Evolutionary conservation across 2,329 filamentous ascomycete species (phyloP).

Genomic region (Keithomyces neogunnii): DNA sequence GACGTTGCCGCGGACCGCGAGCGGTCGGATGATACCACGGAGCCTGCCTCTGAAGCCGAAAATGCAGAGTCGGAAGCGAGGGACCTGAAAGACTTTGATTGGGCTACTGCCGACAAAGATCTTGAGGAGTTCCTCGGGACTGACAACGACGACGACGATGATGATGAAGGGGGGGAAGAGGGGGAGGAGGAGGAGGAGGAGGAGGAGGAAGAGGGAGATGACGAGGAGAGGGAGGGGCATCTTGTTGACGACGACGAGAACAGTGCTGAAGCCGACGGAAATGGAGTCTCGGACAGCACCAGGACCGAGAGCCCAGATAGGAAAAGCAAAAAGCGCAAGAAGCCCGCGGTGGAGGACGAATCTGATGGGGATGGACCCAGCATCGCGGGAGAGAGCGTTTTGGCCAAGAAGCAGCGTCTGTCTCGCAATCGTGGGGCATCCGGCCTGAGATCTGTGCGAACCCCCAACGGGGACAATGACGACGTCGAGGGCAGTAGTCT

Average conservation of each 20-base stretch:
- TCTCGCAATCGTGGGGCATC: conserved; percentile 37
- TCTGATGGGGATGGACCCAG: conserved; percentile 23
- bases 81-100: conserved; percentile 50
- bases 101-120: conserved; percentile 38
- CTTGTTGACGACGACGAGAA: conserved; percentile 7
- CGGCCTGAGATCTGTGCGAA: conserved; percentile 36
- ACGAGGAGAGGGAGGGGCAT: conserved; percentile 4
- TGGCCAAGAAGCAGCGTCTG: conserved; percentile 44
- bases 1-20: conserved; percentile 59
- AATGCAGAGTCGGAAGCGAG: conserved; percentile 24
- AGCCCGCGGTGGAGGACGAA: conserved; percentile 19
- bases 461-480: conserved; percentile 26
- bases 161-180: conserved; percentile 13
- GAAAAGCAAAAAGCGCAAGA: conserved; percentile 26
- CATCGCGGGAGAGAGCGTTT: conserved; percentile 26
- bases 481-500: conserved; percentile 27
- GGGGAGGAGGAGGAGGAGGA: conserved; percentile 1
- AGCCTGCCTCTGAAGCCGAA: conserved; percentile 22
- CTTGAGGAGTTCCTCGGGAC: neutral
- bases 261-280: conserved; percentile 17
- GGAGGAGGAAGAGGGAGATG: conserved; percentile 8
- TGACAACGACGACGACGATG: conserved; percentile 29
- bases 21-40: conserved; percentile 23
- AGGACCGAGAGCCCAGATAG: conserved; percentile 17
- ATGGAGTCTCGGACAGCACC: conserved; percentile 21